Conservation (phyloP, 2,329 filamentous ascomycete species). For the Ophiocordyceps camponoti-leonardi region DNA sequence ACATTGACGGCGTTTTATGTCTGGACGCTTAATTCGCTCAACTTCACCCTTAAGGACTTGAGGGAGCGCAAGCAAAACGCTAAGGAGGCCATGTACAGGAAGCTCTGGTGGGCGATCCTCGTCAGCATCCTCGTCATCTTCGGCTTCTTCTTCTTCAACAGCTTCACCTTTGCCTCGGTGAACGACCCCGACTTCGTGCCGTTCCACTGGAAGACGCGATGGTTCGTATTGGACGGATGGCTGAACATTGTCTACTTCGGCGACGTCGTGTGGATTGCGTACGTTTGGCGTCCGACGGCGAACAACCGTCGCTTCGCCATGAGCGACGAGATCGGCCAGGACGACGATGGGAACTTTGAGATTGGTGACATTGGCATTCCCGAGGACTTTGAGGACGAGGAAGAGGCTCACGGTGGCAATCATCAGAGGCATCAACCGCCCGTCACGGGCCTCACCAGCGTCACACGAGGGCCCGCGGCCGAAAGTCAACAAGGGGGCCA, state of each 20-base stretch:
- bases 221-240: conserved; percentile 97
- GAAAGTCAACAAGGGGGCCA: conserved; percentile 6
- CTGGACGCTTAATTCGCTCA: conserved; percentile 94
- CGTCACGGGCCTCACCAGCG: conserved; percentile 9
- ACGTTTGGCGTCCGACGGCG: conserved; percentile 88
- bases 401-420: conserved; percentile 34
- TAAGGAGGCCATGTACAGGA: conserved; percentile 93
- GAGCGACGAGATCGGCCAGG: conserved; percentile 97
- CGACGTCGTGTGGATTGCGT: conserved; percentile 84
- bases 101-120: conserved; percentile 96
- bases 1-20: conserved; percentile 96
- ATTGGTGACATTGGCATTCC: conserved; percentile 78
- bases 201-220: conserved; percentile 90
- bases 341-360: conserved; percentile 89
- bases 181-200: conserved; percentile 81
- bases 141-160: conserved; percentile 97
- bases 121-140: conserved; percentile 90
- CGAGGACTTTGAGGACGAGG: conserved; percentile 38
- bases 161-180: conserved; percentile 78
- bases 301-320: conserved; percentile 97
- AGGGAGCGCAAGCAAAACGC: conserved; percentile 82
- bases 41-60: conserved; percentile 90
- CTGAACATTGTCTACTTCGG: conserved; percentile 90
- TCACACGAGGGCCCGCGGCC: conserved; percentile 6
- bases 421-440: conserved; percentile 8